Base-by-base conservation (phyloP, 176 grass and related monocot genomes). In the Dactylis glomerata region DNA sequence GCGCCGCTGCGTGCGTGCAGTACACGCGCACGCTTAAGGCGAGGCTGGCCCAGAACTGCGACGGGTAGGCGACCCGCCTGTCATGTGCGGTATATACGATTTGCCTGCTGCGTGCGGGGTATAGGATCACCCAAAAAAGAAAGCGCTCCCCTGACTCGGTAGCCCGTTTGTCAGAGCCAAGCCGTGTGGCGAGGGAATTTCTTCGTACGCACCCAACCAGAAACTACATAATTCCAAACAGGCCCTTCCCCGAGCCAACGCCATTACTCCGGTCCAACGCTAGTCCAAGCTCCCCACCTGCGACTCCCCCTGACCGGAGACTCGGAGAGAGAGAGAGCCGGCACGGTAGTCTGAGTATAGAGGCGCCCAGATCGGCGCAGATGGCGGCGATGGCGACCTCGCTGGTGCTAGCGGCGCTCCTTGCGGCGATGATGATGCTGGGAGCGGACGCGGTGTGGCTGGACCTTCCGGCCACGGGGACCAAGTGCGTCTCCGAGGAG, bases 401-500 rank as follows among this genome's bases (percentile, higher is more conserved):
- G 85, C 20, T 58, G 36, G 30, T 31, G 68, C 54, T 54, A 9
- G n/a, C 10, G 74, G 51, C 42, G 17, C 26, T 68, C 68, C 20
- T 71, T 79, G 89, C 40, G 33, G 52, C 54, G 62, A 23, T 55
- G 30, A 77, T 63, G 54, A 37, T 70, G 46, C 56, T 74, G 17
- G 41, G 77, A 27, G 63, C 87, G 44, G 73, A 87, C 24, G 96
- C 93, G 33, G 85, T 98, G 81, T 94, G 91, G 93, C 66, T 98
- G 5, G 91, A 92, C 46, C 86, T 98, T 81, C 96, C 96, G 27
- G 70, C 79, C 49, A 57, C 85, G 68, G 96, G 96, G 14, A 92
- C 96, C 81, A 98, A 98, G 96, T 98, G 96, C 91, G 87, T 98
- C 8, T 95, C 96, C 40, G 96, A 98, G 87, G 96, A 98, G 87